A percentile compares a stretch with the other conserved stretches of the same genome.
phyloP scores from a whole-genome alignment of 345 rosid genomes.

The Salix dunnii region DNA sequence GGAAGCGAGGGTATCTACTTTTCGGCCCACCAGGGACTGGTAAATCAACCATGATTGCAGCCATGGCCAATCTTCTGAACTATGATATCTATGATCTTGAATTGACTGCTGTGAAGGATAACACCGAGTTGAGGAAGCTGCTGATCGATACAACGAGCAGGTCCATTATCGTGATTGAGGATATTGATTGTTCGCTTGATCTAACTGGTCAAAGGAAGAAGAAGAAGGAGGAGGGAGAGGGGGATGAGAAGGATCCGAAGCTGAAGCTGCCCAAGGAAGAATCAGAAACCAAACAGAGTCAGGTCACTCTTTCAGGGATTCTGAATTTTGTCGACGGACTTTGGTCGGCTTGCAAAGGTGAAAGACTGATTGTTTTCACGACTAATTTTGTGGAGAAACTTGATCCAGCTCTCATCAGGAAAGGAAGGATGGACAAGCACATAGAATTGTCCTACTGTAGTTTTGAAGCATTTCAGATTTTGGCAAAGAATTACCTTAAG shows the following conservation, averaged over 20 bases:
- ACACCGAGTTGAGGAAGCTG: constrained; percentile 6
- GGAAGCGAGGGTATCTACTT: constrained; percentile 8
- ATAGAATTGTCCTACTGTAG: constrained; percentile 4
- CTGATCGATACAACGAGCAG: constrained; percentile 3
- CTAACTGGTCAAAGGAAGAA: constrained; percentile 9
- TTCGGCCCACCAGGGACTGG: constrained; percentile 1
- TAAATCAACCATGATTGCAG: constrained; percentile 6
- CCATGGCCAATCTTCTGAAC: constrained; percentile 8
- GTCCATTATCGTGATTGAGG: constrained; percentile 8
- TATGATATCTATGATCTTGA: constrained; percentile 4
- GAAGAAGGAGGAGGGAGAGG: not conserved
- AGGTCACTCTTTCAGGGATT: constrained; percentile 10
- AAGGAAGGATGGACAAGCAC: constrained; percentile 10
- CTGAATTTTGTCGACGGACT: constrained; percentile 6
- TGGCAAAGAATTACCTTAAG: not conserved
- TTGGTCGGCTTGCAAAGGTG: constrained; percentile 4
- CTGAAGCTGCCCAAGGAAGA: not conserved
- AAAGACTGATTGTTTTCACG: constrained; percentile 5
- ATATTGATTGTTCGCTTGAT: constrained; percentile 6
- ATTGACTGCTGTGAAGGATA: constrained; percentile 1
- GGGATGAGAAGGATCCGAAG: not conserved
- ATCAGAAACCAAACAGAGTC: not conserved
- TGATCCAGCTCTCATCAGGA: constrained; percentile 7
- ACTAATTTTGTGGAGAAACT: constrained; percentile 8
- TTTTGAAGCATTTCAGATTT: constrained; percentile 1